Evolutionary conservation across 805 yeast species (phyloP), one percentile per base, ranked within the genome.

Genomic region (Gaillardinia entomophila): DNA sequence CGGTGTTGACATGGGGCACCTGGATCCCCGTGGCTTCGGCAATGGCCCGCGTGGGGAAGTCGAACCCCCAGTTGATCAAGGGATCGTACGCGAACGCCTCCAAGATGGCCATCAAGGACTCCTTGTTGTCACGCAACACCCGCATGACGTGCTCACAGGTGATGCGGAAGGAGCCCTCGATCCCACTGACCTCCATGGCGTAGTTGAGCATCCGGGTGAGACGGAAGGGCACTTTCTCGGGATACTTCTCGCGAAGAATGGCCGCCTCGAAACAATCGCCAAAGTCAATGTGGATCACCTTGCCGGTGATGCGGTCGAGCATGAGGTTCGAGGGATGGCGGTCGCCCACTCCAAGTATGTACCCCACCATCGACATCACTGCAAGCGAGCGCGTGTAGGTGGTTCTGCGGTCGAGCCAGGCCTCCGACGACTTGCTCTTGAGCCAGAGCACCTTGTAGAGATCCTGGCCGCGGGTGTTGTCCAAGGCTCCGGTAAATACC

Each of bases 201-300:
- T 88, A 88, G 15, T 94, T 88, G 43, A 94, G 69, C 99, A 92
- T 92, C 57, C 98, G 71, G 0, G 99, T 92, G 37, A 92, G 71
- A 56, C 99, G 73, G 66, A 92, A 92, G 6, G 99, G 99, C 16
- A 92, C 98, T 56, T 89, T 90, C 51, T 92, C 99, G 0, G 99
- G 99, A 57, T 84, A 94, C 54, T 92, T 92, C 46, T 94, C 98
- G 45, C 99, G 76, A 39, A 92, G 62, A 31, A 90, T 88, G 0
- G 99, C 98, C 2, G 97, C 96, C 55, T 92, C 99, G 51, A 92
- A 92, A 73, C 99, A 92, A 55, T 92, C 99, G 44, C 98, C 99
- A 60, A 90, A 92, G 69, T 92, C 99, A 60, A 92, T 90, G 54
- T 92, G 99, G 24, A 92, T 75, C 32, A 92, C 96, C 51, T 90